Percentiles rank a stretch among this genome's conserved stretches.
These are phyloP conservation scores for Lecanicillium sp. DNA, from an alignment of 2,329 filamentous ascomycete species.

Conservation along the genomic window DNA sequence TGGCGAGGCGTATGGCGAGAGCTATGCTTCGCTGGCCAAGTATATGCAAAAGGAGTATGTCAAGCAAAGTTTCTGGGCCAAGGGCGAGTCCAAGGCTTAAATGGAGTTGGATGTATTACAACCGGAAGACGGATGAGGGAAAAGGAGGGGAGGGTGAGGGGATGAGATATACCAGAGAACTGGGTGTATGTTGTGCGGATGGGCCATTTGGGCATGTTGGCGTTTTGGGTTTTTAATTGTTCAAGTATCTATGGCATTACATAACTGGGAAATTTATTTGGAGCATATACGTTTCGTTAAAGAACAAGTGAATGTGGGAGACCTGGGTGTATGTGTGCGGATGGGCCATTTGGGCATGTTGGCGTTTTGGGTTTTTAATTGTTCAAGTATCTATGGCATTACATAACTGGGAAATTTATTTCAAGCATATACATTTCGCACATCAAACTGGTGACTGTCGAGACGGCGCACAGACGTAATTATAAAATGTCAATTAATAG, in stretches of 20 bases:
- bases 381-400: conserved; percentile 27
- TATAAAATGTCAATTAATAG: conserved; percentile 1
- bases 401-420: conserved; percentile 8
- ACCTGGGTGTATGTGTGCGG: conserved; percentile 12
- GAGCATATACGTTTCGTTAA: too few relatives aligned
- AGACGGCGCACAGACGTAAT: too few relatives aligned
- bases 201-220: conserved; percentile 27
- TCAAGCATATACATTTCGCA: too few relatives aligned
- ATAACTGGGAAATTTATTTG: conserved; percentile 3
- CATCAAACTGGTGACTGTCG: too few relatives aligned
- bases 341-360: conserved; percentile 25
- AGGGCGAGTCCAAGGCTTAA: conserved; percentile 26
- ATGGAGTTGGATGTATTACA: background rate
- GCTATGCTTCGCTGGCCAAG: conserved; percentile 59
- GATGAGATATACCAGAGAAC: conserved; percentile 28
- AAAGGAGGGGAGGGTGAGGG: conserved; percentile 3
- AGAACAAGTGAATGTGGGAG: too few relatives aligned
- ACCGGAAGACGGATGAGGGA: background rate
- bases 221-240: conserved; percentile 16
- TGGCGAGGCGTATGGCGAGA: conserved; percentile 54
- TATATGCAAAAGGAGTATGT: conserved; percentile 57
- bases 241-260: conserved; percentile 25
- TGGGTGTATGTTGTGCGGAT: conserved; percentile 12
- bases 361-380: conserved; percentile 16
- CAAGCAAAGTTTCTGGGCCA: conserved; percentile 47